Evolutionary conservation across 768 basidiomycete species (phyloP).

Genomic region (Rhizopogon sp.): DNA sequence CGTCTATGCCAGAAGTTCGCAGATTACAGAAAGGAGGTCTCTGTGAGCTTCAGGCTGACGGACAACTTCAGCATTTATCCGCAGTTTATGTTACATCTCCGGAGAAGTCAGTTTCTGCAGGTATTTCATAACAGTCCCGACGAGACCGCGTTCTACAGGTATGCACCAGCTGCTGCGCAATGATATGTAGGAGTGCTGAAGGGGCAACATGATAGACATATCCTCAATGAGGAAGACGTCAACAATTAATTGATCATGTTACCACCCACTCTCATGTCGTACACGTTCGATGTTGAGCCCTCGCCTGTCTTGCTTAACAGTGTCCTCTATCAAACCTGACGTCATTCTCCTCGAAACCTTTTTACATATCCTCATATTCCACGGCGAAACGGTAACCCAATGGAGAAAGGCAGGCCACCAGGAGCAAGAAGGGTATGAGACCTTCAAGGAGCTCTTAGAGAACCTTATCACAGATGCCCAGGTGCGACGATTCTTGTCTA

Average conservation of each 20-base stretch:
- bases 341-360: constrained; percentile 97
- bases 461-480: constrained; percentile 86
- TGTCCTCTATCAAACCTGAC: constrained; percentile 92
- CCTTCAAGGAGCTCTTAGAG: constrained; percentile 92
- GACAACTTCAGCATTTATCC: constrained; percentile 99
- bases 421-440: constrained; percentile 98
- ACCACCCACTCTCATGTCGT: constrained; percentile 98
- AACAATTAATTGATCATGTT: constrained; percentile 99
- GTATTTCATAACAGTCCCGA: constrained; percentile 99
- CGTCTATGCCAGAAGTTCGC: constrained; percentile 99
- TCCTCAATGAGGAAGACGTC: constrained; percentile 92
- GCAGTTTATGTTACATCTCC: constrained; percentile 99
- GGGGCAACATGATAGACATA: constrained; percentile 58
- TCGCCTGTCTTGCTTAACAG: constrained; percentile 96
- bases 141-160: constrained; percentile 98
- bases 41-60: constrained; percentile 84
- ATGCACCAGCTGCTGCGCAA: constrained; percentile 14
- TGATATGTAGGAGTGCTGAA: constrained; percentile 3
- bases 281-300: constrained; percentile 86
- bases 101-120: constrained; percentile 96
- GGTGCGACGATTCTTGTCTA: constrained; percentile 32
- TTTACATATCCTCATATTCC: constrained; percentile 99
- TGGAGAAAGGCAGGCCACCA: constrained; percentile 99
- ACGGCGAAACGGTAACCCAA: constrained; percentile 93
- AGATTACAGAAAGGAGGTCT: constrained; percentile 97